Percentiles rank a stretch among this genome's conserved stretches.
phyloP scores from a whole-genome alignment of 495 filamentous ascomycete species.

The Aspergillus nanangensis region DNA sequence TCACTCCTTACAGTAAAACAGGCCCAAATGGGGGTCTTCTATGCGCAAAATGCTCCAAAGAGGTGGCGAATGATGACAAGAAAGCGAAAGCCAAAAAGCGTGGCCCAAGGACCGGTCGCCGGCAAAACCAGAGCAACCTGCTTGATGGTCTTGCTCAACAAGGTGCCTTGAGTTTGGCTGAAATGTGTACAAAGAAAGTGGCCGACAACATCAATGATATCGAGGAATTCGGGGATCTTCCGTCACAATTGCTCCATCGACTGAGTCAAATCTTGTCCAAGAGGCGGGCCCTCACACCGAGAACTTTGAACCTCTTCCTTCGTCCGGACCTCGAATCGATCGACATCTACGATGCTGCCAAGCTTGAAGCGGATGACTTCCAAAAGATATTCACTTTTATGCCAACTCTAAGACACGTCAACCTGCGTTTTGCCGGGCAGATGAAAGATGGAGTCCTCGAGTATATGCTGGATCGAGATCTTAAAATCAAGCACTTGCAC shows the following conservation, averaged over 20 bases:
- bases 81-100: conserved; percentile 62
- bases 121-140: conserved; percentile 71
- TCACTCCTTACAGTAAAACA: conserved; percentile 84
- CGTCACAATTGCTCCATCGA: conserved; percentile 60
- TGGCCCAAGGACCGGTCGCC: conserved; percentile 44
- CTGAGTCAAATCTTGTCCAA: conserved; percentile 80
- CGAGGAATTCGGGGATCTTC: conserved; percentile 79
- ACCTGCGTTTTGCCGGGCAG: conserved; percentile 75
- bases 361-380: conserved; percentile 70
- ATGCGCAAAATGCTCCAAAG: conserved; percentile 81
- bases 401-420: conserved; percentile 61
- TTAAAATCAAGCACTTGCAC: conserved; percentile 57
- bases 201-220: conserved; percentile 77
- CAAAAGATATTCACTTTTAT: conserved; percentile 74
- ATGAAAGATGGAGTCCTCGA: conserved; percentile 79
- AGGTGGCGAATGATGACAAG: conserved; percentile 58
- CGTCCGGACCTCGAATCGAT: conserved; percentile 59
- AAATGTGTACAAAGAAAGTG: conserved; percentile 80
- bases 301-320: conserved; percentile 74
- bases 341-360: conserved; percentile 75
- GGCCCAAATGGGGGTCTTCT: conserved; percentile 78
- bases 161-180: conserved; percentile 69
- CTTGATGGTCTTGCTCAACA: conserved; percentile 66
- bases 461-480: conserved; percentile 67
- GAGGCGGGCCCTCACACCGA: conserved; percentile 63